Percentiles rank a stretch among this genome's conserved stretches.
Evolutionary conservation across 2,329 filamentous ascomycete species (phyloP).

Genomic region (Sordariomycetes sp.): DNA sequence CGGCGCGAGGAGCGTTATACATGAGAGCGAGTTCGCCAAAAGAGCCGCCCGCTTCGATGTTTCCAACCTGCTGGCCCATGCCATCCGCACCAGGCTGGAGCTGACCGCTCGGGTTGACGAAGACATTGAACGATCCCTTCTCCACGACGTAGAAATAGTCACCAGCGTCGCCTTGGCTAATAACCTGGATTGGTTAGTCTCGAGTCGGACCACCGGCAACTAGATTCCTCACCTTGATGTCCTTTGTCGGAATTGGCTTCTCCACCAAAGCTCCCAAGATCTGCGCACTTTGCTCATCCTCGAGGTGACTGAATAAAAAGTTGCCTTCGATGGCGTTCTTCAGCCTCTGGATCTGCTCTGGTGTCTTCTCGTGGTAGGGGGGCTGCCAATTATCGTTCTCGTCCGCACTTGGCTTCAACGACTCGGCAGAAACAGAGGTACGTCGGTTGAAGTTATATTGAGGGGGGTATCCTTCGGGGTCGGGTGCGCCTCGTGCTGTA

Average conservation of each 20-base stretch:
- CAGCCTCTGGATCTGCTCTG: constrained; percentile 72
- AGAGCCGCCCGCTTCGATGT: constrained; percentile 78
- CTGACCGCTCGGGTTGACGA: constrained; percentile 71
- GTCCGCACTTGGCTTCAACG: constrained; percentile 78
- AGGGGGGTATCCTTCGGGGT: constrained; percentile 67
- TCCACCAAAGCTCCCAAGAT: constrained; percentile 87
- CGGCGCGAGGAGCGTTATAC: constrained; percentile 96
- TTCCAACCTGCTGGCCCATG: constrained; percentile 72
- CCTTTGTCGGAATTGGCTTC: constrained; percentile 90
- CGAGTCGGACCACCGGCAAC: not conserved
- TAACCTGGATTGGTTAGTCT: constrained; percentile 53
- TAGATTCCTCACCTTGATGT: constrained; percentile 49
- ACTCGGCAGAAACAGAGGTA: constrained; percentile 95
- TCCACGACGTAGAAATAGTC: constrained; percentile 99
- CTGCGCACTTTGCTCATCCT: constrained; percentile 83
- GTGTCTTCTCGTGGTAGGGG: constrained; percentile 73
- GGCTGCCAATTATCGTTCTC: constrained; percentile 85
- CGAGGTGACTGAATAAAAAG: constrained; percentile 88
- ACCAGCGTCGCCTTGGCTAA: constrained; percentile 88
- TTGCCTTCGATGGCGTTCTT: constrained; percentile 77
- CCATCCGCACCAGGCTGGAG: constrained; percentile 75
- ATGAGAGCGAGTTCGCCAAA: constrained; percentile 96
- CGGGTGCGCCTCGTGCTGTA: constrained; percentile 38
- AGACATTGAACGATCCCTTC: constrained; percentile 80
- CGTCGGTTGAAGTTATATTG: constrained; percentile 92